phyloP scores from a whole-genome alignment of 257 asterid genomes.

The Solanum virginianum region DNA sequence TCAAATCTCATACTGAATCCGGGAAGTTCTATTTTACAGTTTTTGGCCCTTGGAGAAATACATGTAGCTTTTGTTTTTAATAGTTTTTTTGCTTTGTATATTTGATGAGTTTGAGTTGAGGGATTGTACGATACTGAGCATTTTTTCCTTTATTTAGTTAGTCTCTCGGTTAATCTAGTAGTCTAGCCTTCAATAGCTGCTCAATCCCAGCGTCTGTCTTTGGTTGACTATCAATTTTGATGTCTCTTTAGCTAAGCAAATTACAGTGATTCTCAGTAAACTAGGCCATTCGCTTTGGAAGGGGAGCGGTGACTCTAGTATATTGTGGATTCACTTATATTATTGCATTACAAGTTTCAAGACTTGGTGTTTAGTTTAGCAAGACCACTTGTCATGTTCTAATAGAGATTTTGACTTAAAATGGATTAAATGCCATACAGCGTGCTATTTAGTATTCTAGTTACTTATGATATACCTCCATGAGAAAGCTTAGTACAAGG shows the following conservation, averaged over 20 bases:
- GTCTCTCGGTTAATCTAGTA: neutral
- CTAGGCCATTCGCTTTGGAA: neutral
- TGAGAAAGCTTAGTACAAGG: neutral
- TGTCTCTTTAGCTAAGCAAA: neutral
- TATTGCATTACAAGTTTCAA: neutral
- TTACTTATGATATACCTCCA: neutral
- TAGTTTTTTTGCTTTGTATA: neutral
- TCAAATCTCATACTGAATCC: neutral
- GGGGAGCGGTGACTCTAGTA: neutral
- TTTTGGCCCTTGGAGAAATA: neutral
- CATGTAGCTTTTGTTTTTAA: neutral
- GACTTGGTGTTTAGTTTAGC: neutral
- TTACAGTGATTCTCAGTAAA: neutral
- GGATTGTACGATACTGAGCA: neutral
- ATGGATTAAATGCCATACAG: neutral
- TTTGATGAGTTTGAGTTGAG: neutral
- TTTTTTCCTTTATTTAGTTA: neutral
- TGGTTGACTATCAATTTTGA: neutral
- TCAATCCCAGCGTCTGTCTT: neutral
- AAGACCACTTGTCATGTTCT: neutral
- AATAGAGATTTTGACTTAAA: neutral
- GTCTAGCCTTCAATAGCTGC: neutral
- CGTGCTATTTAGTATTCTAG: neutral
- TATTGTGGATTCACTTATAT: neutral
- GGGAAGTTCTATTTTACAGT: neutral